Percentiles rank a stretch among this genome's conserved stretches.
Evolutionary conservation across 169 alveolate genomes (phyloP).

Genomic region (Cryptosporidium meleagridis): DNA sequence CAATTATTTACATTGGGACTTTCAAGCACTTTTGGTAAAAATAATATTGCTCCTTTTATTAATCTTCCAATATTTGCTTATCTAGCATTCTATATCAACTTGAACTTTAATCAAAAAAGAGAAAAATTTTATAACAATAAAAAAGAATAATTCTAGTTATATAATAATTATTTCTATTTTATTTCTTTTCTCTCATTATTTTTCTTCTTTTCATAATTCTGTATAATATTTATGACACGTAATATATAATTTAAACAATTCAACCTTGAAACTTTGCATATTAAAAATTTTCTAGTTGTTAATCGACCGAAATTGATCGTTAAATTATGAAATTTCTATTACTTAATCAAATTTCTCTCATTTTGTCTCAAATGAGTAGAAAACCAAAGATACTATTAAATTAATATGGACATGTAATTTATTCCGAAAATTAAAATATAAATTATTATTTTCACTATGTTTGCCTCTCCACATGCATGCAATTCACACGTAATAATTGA

Average conservation of each 20-base stretch:
- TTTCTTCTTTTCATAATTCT: neutral
- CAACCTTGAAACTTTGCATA: neutral
- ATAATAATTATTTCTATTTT: neutral
- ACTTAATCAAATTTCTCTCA: neutral
- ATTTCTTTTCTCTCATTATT: too few relatives aligned
- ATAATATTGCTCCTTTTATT: slow-evolving; percentile 25
- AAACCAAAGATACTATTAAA: too few relatives aligned
- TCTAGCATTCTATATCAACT: slow-evolving; percentile 18
- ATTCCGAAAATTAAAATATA: too few relatives aligned
- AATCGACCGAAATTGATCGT: too few relatives aligned
- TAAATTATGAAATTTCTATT: too few relatives aligned
- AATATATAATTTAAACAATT: too few relatives aligned
- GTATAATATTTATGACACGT: too few relatives aligned
- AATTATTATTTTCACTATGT: too few relatives aligned
- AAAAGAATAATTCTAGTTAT: slow-evolving; percentile 8
- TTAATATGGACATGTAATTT: neutral
- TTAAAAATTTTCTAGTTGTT: too few relatives aligned
- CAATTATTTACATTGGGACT: slow-evolving; percentile 2
- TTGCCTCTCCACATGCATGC: neutral
- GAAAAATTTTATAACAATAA: neutral
- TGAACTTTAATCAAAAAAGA: slow-evolving; percentile 1
- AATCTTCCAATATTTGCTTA: slow-evolving; percentile 21
- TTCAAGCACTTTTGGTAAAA: neutral
- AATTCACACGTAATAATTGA: slow-evolving; percentile 28
- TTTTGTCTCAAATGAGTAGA: too few relatives aligned